phyloP scores from a whole-genome alignment of 2,329 filamentous ascomycete genomes.

The Paraphoma chrysanthemicola region DNA sequence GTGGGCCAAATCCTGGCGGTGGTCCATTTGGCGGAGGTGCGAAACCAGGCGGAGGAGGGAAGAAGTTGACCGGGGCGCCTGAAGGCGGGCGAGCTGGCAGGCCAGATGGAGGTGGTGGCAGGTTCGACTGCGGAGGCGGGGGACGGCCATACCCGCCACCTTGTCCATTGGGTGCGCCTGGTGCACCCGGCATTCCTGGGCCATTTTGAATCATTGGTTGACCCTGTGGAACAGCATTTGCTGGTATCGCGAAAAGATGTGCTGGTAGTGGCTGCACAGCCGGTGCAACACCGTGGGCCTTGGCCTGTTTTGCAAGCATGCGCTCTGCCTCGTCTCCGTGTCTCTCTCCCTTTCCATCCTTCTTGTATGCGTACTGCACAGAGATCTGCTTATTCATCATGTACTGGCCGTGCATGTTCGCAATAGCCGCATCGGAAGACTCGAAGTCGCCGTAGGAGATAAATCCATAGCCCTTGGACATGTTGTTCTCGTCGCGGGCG shows the following conservation, averaged over 20 bases:
- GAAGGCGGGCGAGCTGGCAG: slow-evolving; percentile 75
- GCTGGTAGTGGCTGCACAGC: slow-evolving; percentile 78
- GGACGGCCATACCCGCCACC: slow-evolving; percentile 37
- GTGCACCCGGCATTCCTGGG: slow-evolving; percentile 41
- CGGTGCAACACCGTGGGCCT: slow-evolving; percentile 90
- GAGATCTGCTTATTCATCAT: slow-evolving; percentile 96
- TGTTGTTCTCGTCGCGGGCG: slow-evolving; percentile 84
- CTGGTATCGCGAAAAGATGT: slow-evolving; percentile 65
- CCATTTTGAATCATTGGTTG: slow-evolving; percentile 48
- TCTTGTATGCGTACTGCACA: slow-evolving; percentile 99
- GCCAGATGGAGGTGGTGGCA: slow-evolving; percentile 66
- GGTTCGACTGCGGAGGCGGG: slow-evolving; percentile 32
- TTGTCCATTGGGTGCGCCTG: slow-evolving; percentile 12
- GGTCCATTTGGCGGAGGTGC: slow-evolving; percentile 14
- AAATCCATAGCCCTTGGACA: slow-evolving; percentile 96
- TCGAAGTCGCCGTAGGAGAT: slow-evolving; percentile 94
- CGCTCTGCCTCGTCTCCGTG: slow-evolving; percentile 95
- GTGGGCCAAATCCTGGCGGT: slow-evolving; percentile 19
- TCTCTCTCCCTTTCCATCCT: slow-evolving; percentile 95
- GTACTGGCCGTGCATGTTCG: slow-evolving; percentile 94
- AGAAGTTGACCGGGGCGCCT: slow-evolving; percentile 59
- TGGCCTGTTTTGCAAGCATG: slow-evolving; percentile 88
- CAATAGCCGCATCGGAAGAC: slow-evolving; percentile 87
- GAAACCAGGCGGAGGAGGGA: slow-evolving; percentile 36
- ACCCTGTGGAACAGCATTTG: slow-evolving; percentile 33